phyloP scores from a whole-genome alignment of 345 rosid genomes.

The Salix viminalis region DNA sequence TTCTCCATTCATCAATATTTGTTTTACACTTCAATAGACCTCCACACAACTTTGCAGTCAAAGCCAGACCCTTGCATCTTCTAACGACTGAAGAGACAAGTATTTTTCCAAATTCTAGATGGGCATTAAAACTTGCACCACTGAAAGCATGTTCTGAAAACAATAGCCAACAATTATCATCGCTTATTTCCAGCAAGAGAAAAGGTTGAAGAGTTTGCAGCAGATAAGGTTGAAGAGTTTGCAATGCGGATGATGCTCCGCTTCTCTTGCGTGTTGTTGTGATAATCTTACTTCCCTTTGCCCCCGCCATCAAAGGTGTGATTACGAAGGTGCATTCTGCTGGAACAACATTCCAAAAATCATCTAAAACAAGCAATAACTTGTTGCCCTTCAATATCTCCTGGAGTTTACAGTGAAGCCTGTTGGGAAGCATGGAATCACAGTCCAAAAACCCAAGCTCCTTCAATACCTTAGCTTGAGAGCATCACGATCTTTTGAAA shows the following conservation, averaged over 20 bases:
- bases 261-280: not conserved
- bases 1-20: too few species aligned
- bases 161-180: too few species aligned
- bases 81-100: too few species aligned
- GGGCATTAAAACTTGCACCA: too few species aligned
- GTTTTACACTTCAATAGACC: too few species aligned
- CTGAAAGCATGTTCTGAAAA: too few species aligned
- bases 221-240: too few species aligned
- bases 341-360: not conserved
- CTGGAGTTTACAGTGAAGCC: not conserved
- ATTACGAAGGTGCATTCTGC: not conserved
- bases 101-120: too few species aligned
- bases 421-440: not conserved
- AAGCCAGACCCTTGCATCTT: constrained; percentile 1
- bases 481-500: not conserved
- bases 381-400: not conserved
- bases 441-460: not conserved
- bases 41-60: too few species aligned
- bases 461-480: not conserved
- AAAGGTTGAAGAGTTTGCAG: too few species aligned
- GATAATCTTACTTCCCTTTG: not conserved
- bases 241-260: not conserved
- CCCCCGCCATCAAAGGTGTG: not conserved
- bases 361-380: constrained; percentile 11
- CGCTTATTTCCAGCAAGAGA: too few species aligned